Base-by-base conservation (phyloP, 2,329 filamentous ascomycete species). In the Claviceps capensis region DNA sequence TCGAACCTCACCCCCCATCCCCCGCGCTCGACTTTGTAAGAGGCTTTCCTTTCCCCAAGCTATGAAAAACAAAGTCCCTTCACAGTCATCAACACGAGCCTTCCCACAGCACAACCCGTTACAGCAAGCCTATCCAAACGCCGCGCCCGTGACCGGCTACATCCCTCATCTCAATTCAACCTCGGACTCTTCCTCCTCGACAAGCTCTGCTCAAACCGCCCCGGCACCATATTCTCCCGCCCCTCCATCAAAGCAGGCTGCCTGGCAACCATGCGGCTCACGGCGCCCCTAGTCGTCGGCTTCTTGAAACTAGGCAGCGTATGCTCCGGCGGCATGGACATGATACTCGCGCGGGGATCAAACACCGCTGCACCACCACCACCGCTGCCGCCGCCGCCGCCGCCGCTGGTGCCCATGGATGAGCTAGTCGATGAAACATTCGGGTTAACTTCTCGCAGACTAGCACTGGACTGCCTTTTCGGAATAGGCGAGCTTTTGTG, bases 391-490 rank as follows among this genome's bases (percentile, higher is more conserved):
- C 37, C 19, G 41, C 9, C 43, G 43, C 19, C 43, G 37, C 37
- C 37, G 37, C 14, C 14, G 37, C 14, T 40, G 37, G 14, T 40
- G 5, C 14, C 14, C 14, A 66, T 65, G n/a, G 67, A 66, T 52
- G 70, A 53, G 56, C 67, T 73, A n/a, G 60, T 58, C 53, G 70
- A 43, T 19, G 42, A 69, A 26, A 74, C 62, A 57, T 76, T 76
- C 37, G 75, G 75, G 61, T 79, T 75, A 38, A 81, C 70, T 61
- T 81, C 78, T 42, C 77, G 73, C 47, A 81, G 69, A 56, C 75
- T 77, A 63, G 43, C 59, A 53, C 37, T 50, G 2, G 53, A 52
- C 41, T 54, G 53, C 6, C 53, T 44, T 22, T 45, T 50, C 40
- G 52, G 22, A 16, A 51, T 41, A 30, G 63, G 65, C 9, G 65